A percentile compares a stretch with the other conserved stretches of the same genome.
Evolutionary conservation across 1,284 basidiomycete genomes (phyloP).

Genomic region (Fomitopsis pinicola): DNA sequence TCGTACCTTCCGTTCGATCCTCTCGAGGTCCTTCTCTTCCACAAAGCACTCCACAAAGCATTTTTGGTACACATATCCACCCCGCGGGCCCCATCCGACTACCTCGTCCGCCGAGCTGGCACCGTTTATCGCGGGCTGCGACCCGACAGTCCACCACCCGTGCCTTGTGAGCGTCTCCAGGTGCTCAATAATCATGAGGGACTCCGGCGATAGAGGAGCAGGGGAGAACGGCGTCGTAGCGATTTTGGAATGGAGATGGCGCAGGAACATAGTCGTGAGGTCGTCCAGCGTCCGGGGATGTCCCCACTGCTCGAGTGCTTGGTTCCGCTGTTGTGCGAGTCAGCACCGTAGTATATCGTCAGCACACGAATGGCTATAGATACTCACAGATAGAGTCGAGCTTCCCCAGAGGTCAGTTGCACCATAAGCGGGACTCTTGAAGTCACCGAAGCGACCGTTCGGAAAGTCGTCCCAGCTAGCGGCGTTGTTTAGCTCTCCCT

Average conservation of each 20-base stretch:
- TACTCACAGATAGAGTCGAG: slow-evolving; percentile 47
- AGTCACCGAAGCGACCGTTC: slow-evolving; percentile 98
- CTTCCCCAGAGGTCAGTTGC: slow-evolving; percentile 73
- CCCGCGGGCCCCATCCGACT: slow-evolving; percentile 90
- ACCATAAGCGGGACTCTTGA: slow-evolving; percentile 94
- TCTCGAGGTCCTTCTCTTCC: slow-evolving; percentile 56
- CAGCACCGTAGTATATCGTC: background rate
- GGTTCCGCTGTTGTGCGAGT: slow-evolving; percentile 45
- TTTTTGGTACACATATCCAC: slow-evolving; percentile 97
- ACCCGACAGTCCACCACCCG: slow-evolving; percentile 95
- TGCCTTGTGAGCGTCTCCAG: slow-evolving; percentile 73
- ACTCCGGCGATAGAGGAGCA: slow-evolving; percentile 82
- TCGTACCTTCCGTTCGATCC: slow-evolving; percentile 56
- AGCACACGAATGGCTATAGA: background rate
- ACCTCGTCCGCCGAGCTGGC: slow-evolving; percentile 68
- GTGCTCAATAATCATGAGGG: slow-evolving; percentile 74
- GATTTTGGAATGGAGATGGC: slow-evolving; percentile 71
- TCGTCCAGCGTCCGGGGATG: slow-evolving; percentile 68
- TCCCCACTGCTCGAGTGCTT: slow-evolving; percentile 79
- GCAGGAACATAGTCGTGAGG: slow-evolving; percentile 77
- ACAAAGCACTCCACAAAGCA: slow-evolving; percentile 97
- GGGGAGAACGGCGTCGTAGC: slow-evolving; percentile 89
- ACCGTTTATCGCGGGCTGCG: slow-evolving; percentile 92
- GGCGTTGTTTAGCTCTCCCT: slow-evolving; percentile 70
- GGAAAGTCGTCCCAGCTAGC: slow-evolving; percentile 97